Evolutionary conservation across 116 monocot species (phyloP), one percentile per base, ranked within the genome.

Genomic region (Phalaenopsis hybrid): DNA sequence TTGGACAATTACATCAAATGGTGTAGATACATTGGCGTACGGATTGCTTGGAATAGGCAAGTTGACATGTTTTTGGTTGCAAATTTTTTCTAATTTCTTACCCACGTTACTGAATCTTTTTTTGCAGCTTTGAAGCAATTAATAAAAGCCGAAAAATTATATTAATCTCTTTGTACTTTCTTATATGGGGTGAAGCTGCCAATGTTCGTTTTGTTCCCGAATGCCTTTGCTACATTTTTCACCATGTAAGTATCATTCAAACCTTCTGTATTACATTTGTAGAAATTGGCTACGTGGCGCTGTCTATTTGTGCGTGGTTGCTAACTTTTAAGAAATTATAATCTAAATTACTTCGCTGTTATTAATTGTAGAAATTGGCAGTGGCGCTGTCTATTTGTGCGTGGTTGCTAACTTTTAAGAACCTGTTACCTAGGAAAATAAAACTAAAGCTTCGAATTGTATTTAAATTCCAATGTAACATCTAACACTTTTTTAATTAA

Each of bases 131-230:
- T 4, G 92, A 90, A 84, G 98, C 98, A 79, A 89, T 93, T 18
- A 90, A 90, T 74, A 93, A 81, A 81, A 89, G 86, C 87, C 86
- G 95, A 75, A 99, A 90, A 78, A 69, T 99, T 72, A 83, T 93
- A 80, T 87, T 95, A 79, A 83, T 93, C 81, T 90, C 90, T 75
- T 84, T 99, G 25, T 99, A 99, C 78, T 99, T 92, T 86, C 93
- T 99, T 72, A 92, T 93, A 18, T 99, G 98, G 98, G 98, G 98
- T 87, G 98, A 99, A 78, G 95, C 98, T 68, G 91, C 95, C 20
- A 99, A 99, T 92, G 88, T 93, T 59, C 98, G 98, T 77, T 99
- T 95, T 90, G 89, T 95, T 79, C 98, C 98, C 46, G 98, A 99
- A 79, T 93, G 98, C 84, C 89, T 99, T 75, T 99, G 98, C 86